These are phyloP conservation scores for Pichia sp. DNA, from an alignment of 1,139 yeast genomes.

Conservation along the genomic window DNA sequence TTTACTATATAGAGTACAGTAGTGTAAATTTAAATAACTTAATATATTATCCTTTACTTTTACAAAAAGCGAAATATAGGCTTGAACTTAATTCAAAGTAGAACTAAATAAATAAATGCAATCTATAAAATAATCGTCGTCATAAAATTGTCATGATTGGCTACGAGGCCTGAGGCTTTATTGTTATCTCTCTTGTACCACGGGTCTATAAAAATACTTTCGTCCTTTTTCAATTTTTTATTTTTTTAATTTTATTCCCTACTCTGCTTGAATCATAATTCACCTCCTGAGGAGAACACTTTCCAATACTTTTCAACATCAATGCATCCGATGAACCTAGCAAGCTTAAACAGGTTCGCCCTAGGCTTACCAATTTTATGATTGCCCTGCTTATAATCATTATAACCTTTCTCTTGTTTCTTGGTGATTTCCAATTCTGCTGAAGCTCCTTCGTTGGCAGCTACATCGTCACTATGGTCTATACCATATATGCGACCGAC, in stretches of 20 bases:
- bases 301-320: constrained; percentile 29
- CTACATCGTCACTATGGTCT: too few relatives aligned
- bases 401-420: too few relatives aligned
- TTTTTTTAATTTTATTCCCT: not conserved
- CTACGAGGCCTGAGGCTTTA: not conserved
- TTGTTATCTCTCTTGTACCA: too few relatives aligned
- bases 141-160: not conserved
- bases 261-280: not conserved
- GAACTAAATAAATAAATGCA: not conserved
- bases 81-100: not conserved
- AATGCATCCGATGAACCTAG: constrained; percentile 28
- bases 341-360: constrained; percentile 25
- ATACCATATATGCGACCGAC: too few relatives aligned
- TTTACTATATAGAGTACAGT: not conserved
- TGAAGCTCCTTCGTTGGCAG: too few relatives aligned
- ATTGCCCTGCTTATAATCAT: too few relatives aligned
- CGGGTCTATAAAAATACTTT: not conserved
- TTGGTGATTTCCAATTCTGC: too few relatives aligned
- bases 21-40: not conserved
- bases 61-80: too few relatives aligned
- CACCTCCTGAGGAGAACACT: not conserved
- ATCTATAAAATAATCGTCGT: constrained; percentile 4
- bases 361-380: constrained; percentile 3
- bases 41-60: not conserved
- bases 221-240: not conserved